Percentiles rank a stretch among this genome's conserved stretches.
phyloP scores from a whole-genome alignment of 257 asterid genomes.

The Catharanthus roseus region DNA sequence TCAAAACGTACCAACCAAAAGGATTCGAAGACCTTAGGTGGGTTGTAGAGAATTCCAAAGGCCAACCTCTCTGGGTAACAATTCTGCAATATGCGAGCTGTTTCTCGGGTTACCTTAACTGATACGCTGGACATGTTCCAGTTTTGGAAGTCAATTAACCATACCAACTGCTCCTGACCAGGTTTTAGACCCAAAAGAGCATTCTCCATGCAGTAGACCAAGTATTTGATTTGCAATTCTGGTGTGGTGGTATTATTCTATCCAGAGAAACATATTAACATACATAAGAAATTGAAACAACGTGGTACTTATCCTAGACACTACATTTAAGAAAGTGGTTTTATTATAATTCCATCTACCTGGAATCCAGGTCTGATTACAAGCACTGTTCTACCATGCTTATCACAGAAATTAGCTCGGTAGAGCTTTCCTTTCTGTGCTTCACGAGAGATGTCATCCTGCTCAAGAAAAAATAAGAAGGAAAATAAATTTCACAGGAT shows the following conservation, averaged over 20 bases:
- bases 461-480: not conserved
- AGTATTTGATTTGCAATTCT: constrained; percentile 48
- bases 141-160: constrained; percentile 53
- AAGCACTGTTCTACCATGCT: constrained; percentile 52
- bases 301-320: not conserved
- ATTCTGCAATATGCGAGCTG: constrained; percentile 52
- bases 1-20: constrained; percentile 50
- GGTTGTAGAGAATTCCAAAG: constrained; percentile 53
- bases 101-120: constrained; percentile 49
- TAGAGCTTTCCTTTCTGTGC: constrained; percentile 52
- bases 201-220: constrained; percentile 62
- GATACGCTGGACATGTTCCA: constrained; percentile 55
- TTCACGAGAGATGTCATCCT: constrained; percentile 57
- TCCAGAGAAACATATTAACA: not conserved
- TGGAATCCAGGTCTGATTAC: constrained; percentile 55
- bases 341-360: constrained; percentile 27
- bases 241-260: constrained; percentile 45
- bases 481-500: not conserved
- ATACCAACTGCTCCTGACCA: constrained; percentile 62
- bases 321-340: not conserved
- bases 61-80: constrained; percentile 72
- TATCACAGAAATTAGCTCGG: constrained; percentile 48
- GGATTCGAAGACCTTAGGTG: constrained; percentile 67
- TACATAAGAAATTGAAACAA: not conserved
- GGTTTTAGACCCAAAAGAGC: constrained; percentile 39